Percentiles rank a stretch among this genome's conserved stretches.
Evolutionary conservation across 2,329 filamentous ascomycete genomes (phyloP).

Genomic region (Ambrosiella beaveri): DNA sequence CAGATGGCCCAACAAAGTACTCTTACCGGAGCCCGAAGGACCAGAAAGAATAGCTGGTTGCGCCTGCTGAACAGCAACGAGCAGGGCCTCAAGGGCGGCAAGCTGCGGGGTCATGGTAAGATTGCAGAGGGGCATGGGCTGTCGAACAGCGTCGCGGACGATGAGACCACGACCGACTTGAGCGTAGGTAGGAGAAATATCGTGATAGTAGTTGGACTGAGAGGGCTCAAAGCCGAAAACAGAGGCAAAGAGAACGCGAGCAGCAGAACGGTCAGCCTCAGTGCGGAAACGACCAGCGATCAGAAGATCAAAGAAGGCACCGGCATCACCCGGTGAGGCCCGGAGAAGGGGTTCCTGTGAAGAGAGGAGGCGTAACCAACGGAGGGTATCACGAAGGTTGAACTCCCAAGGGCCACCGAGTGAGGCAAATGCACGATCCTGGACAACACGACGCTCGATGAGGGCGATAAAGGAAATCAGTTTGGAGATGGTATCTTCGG

Average conservation of each 20-base stretch:
- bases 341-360: slow-evolving; percentile 22
- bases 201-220: slow-evolving; percentile 52
- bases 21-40: slow-evolving; percentile 73
- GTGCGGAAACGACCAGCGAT: slow-evolving; percentile 79
- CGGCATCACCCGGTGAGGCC: slow-evolving; percentile 37
- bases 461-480: slow-evolving; percentile 66
- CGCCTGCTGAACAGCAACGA: slow-evolving; percentile 71
- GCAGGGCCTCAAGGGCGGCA: slow-evolving; percentile 63
- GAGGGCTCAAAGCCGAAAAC: slow-evolving; percentile 39
- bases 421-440: slow-evolving; percentile 38
- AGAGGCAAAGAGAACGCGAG: slow-evolving; percentile 48
- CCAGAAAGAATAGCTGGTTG: slow-evolving; percentile 85
- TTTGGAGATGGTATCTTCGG: slow-evolving; percentile 39
- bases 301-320: slow-evolving; percentile 65
- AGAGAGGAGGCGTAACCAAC: slow-evolving; percentile 64
- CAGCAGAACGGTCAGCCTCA: slow-evolving; percentile 44
- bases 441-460: slow-evolving; percentile 56
- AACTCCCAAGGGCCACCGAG: slow-evolving; percentile 83
- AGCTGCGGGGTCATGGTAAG: slow-evolving; percentile 40
- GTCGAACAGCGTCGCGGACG: slow-evolving; percentile 36
- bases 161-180: slow-evolving; percentile 70
- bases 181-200: slow-evolving; percentile 44
- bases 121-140: slow-evolving; percentile 33
- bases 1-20: slow-evolving; percentile 58
- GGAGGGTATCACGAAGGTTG: slow-evolving; percentile 75